Evolutionary conservation across 164 flowering plant species (phyloP).

Genomic region (Vitis vinifera): DNA sequence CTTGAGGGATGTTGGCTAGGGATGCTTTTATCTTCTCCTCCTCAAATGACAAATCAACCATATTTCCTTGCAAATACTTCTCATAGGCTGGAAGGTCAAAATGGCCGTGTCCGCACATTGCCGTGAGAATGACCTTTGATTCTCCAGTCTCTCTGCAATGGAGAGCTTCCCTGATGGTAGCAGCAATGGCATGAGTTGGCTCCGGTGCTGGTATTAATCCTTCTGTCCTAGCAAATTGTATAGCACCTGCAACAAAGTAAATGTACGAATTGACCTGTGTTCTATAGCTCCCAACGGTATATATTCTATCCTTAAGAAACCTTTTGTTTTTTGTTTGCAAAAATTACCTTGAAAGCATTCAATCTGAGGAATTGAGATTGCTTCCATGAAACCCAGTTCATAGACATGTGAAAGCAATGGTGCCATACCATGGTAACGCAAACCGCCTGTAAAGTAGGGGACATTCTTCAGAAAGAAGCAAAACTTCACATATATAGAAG

Average conservation of each 20-base stretch:
- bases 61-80: conserved; percentile 76
- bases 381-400: conserved; percentile 88
- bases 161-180: conserved; percentile 89
- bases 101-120: conserved; percentile 99
- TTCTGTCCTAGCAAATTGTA: conserved; percentile 84
- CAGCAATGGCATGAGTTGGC: conserved; percentile 98
- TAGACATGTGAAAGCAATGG: conserved; percentile 91
- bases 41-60: conserved; percentile 72
- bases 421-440: conserved; percentile 98
- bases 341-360: conserved; percentile 85
- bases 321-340: neutral
- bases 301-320: no score
- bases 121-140: conserved; percentile 82
- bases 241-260: conserved; percentile 58
- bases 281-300: no score
- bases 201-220: conserved; percentile 96
- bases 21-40: conserved; percentile 63
- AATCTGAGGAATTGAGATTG: conserved; percentile 76
- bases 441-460: conserved; percentile 57
- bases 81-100: conserved; percentile 92
- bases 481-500: neutral
- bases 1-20: conserved; percentile 57
- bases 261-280: no score
- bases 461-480: neutral
- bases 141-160: conserved; percentile 82